Conservation (phyloP, 768 basidiomycete genomes). For the Amanita muscaria region DNA sequence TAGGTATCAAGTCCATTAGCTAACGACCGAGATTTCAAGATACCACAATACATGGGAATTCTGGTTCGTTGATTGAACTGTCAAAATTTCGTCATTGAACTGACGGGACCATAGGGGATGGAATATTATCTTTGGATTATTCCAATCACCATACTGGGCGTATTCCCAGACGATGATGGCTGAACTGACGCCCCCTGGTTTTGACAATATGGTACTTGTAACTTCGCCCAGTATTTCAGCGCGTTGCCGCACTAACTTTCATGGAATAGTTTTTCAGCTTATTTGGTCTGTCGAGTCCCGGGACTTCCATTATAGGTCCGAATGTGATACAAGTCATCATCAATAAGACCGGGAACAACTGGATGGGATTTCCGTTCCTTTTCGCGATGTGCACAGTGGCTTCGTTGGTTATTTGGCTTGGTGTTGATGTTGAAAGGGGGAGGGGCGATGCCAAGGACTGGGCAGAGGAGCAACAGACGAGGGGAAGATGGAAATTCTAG, state of each 20-base stretch:
- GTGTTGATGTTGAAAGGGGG: constrained; percentile 55
- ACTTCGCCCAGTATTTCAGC: background rate
- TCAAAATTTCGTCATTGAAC: background rate
- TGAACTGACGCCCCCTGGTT: constrained; percentile 80
- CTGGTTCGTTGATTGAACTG: constrained; percentile 36
- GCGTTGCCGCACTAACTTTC: background rate
- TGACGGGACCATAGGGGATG: constrained; percentile 47
- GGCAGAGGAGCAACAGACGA: constrained; percentile 28
- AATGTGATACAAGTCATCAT: constrained; percentile 84
- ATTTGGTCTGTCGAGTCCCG: constrained; percentile 76
- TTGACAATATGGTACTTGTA: constrained; percentile 56
- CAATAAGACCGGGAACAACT: constrained; percentile 59
- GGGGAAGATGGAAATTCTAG: background rate
- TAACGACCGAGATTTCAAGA: constrained; percentile 20
- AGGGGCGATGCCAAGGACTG: constrained; percentile 51
- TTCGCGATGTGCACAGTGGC: constrained; percentile 63
- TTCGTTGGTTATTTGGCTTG: constrained; percentile 72
- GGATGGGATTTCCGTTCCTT: constrained; percentile 80
- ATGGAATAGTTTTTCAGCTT: constrained; percentile 69
- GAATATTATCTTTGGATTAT: constrained; percentile 71
- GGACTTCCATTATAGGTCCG: constrained; percentile 82
- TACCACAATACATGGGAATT: constrained; percentile 86
- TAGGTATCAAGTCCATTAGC: no score
- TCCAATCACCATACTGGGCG: constrained; percentile 84
- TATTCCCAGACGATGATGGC: constrained; percentile 87